Conservation (phyloP, 345 rosid species). For the Syzygium oleosum region DNA sequence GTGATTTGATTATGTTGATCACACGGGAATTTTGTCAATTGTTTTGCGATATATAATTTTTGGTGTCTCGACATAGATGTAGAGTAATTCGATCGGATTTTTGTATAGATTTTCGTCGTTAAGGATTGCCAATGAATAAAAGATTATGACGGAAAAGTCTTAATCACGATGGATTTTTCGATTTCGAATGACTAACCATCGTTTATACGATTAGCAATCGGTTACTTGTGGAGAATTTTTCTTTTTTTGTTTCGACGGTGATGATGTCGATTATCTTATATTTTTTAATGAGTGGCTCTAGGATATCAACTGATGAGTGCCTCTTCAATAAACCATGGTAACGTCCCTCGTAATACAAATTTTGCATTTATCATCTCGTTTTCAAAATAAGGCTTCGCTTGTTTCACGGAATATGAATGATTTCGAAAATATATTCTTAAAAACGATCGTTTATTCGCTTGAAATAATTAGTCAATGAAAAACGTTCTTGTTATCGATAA, state of each 20-base stretch:
- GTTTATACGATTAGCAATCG: not conserved
- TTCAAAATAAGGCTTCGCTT: not conserved
- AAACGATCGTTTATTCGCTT: not conserved
- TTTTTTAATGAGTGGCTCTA: not conserved
- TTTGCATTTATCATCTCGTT: not conserved
- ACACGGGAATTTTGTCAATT: not conserved
- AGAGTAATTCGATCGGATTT: not conserved
- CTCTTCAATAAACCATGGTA: not conserved
- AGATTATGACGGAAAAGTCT: not conserved
- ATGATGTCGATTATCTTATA: not conserved
- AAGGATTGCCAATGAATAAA: not conserved
- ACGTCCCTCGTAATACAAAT: rapidly evolving
- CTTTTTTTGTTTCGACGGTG: not conserved
- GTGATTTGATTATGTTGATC: not conserved
- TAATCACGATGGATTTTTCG: not conserved
- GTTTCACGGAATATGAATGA: not conserved
- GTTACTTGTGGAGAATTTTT: not conserved
- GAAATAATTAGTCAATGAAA: not conserved
- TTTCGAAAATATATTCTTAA: not conserved
- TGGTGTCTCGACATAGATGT: not conserved
- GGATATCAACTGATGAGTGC: not conserved
- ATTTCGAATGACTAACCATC: not conserved
- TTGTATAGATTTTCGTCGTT: not conserved
- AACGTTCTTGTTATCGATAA: not conserved
- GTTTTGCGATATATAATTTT: not conserved